Evolutionary conservation across 345 rosid genomes (phyloP).

Genomic region (Balakata baccata): DNA sequence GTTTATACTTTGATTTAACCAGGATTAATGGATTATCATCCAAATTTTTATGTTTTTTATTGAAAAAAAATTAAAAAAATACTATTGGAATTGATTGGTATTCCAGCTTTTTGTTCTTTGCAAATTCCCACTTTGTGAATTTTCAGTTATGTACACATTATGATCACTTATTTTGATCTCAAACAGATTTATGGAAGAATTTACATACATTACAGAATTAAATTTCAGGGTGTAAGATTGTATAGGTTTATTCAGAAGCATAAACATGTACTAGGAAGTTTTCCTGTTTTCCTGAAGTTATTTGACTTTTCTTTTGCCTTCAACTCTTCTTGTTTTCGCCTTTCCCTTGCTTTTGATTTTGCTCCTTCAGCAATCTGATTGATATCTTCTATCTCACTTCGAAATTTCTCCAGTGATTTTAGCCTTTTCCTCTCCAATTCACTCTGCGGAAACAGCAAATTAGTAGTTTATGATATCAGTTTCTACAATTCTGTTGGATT

Average conservation of each 20-base stretch:
- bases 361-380: constrained; percentile 48
- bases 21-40: no score
- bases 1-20: no score
- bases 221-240: background rate
- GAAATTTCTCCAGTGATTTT: constrained; percentile 42
- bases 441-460: constrained; percentile 40
- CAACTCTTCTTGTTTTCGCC: constrained; percentile 44
- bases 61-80: no score
- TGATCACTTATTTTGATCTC: no score
- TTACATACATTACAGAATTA: background rate
- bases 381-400: constrained; percentile 39
- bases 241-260: constrained; percentile 36
- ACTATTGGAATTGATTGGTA: no score
- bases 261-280: constrained; percentile 47
- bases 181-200: background rate
- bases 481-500: constrained; percentile 5
- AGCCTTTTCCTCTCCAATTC: constrained; percentile 36
- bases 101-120: no score
- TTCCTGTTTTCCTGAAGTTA: constrained; percentile 51
- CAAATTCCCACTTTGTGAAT: no score
- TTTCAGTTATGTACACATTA: no score
- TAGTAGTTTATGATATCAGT: constrained; percentile 8
- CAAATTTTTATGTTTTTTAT: no score
- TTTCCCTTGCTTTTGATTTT: constrained; percentile 52
- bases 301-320: constrained; percentile 67